Evolutionary conservation across 75 land plant species (phyloP), one percentile per base, ranked within the genome.

Genomic region (Cryptomeria japonica): DNA sequence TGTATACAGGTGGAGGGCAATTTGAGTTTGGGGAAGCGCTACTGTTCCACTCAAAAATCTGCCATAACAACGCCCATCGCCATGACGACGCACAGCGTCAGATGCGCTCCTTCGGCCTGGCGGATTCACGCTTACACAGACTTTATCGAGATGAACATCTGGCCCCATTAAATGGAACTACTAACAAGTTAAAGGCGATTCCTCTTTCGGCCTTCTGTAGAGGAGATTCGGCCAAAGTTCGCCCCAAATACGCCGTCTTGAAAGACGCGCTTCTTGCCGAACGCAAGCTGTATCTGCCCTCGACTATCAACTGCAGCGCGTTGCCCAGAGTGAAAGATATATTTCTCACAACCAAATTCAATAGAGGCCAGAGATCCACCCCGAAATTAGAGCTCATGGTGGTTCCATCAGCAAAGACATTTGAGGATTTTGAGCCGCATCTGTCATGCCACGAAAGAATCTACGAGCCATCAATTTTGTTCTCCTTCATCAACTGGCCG

Each of bases 401-500:
- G 4, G 79, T 86, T 28, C 87, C 82, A 2, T n/a, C 19, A 1
- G 49, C 87, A 11, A 39, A 73, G 19, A 86, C 79, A n/a, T 73
- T 41, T 42, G 79, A 37, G 87, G 87, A 86, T 16, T 38, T 86
- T 18, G 12, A 73, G 18, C 87, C 87, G 6, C 87, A 86, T 39
- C 32, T 42, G n/a, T 68, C 82, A 25, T 86, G 87, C 87, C 80
- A 68, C 49, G 87, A 86, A 39, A 39, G 82, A 37, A 46, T 86
- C 13, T 86, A 86, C 87, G 80, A 86, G n/a, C 82, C 82, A 3
- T 34, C 82, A 6, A 39, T 86, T 12, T 13, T 73, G 7, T 38
- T 86, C 12, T 68, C 87, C 12, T 86, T 86, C 25, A 86, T 86
- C 6, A 85, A 86, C 16, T 86, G 80, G 87, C 87, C 87, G 15